phyloP scores from a whole-genome alignment of 2,329 filamentous ascomycete genomes.

The Penicillium sp. region DNA sequence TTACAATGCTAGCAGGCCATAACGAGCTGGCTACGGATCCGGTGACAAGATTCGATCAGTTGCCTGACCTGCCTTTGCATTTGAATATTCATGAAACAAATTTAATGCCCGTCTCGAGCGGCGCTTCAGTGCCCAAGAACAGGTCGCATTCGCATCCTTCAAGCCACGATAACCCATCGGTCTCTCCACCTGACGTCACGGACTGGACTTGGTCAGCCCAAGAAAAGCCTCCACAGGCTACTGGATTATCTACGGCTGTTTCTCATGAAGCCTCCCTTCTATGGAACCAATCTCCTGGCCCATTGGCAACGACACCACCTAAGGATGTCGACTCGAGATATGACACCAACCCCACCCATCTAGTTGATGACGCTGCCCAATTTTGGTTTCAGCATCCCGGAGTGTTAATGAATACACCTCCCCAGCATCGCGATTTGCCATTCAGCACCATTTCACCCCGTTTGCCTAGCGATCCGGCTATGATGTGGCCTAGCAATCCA shows the following conservation, averaged over 20 bases:
- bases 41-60: neutral
- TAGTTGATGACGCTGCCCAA: conserved; percentile 5
- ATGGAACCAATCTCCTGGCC: conserved; percentile 3
- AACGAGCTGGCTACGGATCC: neutral
- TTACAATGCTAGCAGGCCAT: conserved; percentile 2
- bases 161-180: neutral
- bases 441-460: neutral
- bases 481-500: conserved; percentile 1
- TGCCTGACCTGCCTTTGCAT: neutral
- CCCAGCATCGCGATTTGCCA: neutral
- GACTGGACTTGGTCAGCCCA: neutral
- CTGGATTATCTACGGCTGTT: neutral
- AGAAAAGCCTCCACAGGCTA: neutral
- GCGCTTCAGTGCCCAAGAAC: neutral
- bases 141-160: neutral
- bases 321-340: neutral
- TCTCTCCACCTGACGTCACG: neutral
- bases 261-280: neutral
- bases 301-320: neutral
- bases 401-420: neutral
- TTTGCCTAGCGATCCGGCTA: neutral
- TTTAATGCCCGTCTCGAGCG: neutral
- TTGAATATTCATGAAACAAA: neutral
- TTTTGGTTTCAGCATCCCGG: conserved; percentile 12
- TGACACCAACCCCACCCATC: neutral